A percentile compares a stretch with the other conserved stretches of the same genome.
Evolutionary conservation across 495 filamentous ascomycete species (phyloP).

Genomic region (Bombardia bombarda): DNA sequence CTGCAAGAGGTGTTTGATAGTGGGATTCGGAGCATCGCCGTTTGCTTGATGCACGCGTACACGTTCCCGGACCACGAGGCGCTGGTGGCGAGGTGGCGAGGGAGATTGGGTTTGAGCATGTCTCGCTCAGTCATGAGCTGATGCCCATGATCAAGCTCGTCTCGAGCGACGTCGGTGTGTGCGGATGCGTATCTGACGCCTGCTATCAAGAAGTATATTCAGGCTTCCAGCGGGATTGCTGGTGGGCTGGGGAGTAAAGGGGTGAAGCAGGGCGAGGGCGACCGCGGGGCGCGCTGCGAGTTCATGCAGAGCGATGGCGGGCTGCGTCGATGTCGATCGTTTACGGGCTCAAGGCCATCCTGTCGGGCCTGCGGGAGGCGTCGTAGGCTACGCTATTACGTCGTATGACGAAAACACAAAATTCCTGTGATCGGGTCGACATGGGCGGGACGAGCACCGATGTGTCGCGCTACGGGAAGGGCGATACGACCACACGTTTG

Average conservation of each 20-base stretch:
- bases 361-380: constrained; percentile 78
- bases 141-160: constrained; percentile 96
- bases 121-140: constrained; percentile 65
- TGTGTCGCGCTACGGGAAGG: constrained; percentile 86
- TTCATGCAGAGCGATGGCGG: constrained; percentile 87
- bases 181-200: constrained; percentile 96
- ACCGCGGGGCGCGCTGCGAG: constrained; percentile 59
- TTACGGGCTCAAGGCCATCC: constrained; percentile 70
- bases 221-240: constrained; percentile 74
- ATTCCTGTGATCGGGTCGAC: constrained; percentile 90
- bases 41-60: constrained; percentile 76
- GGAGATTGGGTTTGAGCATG: constrained; percentile 68
- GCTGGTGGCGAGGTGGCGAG: constrained; percentile 55
- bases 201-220: constrained; percentile 91
- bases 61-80: constrained; percentile 71
- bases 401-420: constrained; percentile 82
- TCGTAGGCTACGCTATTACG: constrained; percentile 91
- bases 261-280: constrained; percentile 50
- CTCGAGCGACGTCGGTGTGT: constrained; percentile 82
- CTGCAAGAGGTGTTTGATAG: constrained; percentile 52
- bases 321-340: constrained; percentile 65
- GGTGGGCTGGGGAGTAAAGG: constrained; percentile 62
- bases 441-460: constrained; percentile 95
- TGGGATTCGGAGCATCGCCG: constrained; percentile 63
- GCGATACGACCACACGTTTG: constrained; percentile 93